Percentiles rank a stretch among this genome's conserved stretches.
These are phyloP conservation scores for Solanum appendiculatum DNA, from an alignment of 257 asterid species.

Conservation along the genomic window DNA sequence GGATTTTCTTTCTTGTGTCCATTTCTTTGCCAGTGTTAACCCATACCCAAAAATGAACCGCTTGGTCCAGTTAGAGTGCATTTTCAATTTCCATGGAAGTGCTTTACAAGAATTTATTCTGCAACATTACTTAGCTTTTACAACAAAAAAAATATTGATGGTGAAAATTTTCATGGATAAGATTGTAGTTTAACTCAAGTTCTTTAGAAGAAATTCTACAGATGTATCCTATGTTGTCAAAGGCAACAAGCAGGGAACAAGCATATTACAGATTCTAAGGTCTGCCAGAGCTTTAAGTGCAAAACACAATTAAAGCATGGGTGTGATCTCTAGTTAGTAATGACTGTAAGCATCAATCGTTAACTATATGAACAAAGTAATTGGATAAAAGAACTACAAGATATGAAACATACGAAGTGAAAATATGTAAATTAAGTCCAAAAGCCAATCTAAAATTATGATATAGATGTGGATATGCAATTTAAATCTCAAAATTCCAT, in stretches of 20 bases:
- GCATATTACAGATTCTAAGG: neutral
- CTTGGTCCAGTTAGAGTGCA: neutral
- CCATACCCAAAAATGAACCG: neutral
- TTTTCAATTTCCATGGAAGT: neutral
- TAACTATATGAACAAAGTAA: neutral
- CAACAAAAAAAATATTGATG: neutral
- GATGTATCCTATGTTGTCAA: neutral
- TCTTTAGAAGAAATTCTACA: neutral
- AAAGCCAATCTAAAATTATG: neutral
- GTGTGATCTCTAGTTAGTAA: neutral
- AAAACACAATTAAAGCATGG: neutral
- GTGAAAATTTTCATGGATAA: neutral
- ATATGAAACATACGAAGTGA: neutral
- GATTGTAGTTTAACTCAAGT: neutral
- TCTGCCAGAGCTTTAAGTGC: neutral
- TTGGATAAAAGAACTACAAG: neutral
- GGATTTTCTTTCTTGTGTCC: neutral
- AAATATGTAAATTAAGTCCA: neutral
- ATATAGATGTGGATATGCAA: neutral
- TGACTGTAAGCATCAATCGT: neutral
- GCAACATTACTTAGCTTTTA: neutral
- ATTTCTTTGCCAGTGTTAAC: neutral
- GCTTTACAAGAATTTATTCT: neutral
- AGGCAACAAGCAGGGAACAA: neutral
- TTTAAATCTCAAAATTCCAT: neutral